These are phyloP conservation scores for Blastobotrys proliferans DNA, from an alignment of 1,139 yeast species.

Conservation along the genomic window DNA sequence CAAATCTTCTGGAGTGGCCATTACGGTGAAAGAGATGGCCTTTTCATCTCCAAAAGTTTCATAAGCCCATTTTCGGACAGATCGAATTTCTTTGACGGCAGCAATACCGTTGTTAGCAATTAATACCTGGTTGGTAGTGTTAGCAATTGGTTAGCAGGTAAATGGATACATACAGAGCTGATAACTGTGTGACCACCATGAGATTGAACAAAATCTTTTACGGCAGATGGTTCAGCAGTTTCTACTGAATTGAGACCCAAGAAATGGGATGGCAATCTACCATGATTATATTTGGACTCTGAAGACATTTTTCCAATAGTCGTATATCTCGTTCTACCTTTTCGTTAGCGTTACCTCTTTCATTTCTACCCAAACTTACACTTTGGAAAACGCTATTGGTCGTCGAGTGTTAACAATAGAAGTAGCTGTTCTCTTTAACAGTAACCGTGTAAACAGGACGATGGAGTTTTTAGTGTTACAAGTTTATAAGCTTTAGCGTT, in stretches of 20 bases:
- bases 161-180: constrained; percentile 44
- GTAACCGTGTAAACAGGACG: too few relatives aligned
- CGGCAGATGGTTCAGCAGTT: constrained; percentile 65
- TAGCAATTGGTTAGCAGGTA: neutral
- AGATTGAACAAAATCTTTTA: constrained; percentile 78
- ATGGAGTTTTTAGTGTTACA: too few relatives aligned
- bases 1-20: constrained; percentile 99
- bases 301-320: constrained; percentile 4
- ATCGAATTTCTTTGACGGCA: constrained; percentile 96
- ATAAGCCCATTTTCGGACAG: constrained; percentile 97
- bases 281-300: constrained; percentile 25
- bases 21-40: constrained; percentile 89
- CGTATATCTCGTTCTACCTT: too few relatives aligned
- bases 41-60: constrained; percentile 95
- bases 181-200: constrained; percentile 97
- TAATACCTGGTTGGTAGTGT: constrained; percentile 46
- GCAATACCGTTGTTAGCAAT: constrained; percentile 99
- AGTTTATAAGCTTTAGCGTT: too few relatives aligned
- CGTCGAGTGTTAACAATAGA: too few relatives aligned
- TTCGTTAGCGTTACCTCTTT: too few relatives aligned
- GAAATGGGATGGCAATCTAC: constrained; percentile 62
- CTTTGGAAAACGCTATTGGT: neutral
- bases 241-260: constrained; percentile 73
- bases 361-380: neutral
- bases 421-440: too few relatives aligned